These are phyloP conservation scores for Fonsecaea pugnacius DNA, from an alignment of 2,329 filamentous ascomycete species.

Conservation along the genomic window DNA sequence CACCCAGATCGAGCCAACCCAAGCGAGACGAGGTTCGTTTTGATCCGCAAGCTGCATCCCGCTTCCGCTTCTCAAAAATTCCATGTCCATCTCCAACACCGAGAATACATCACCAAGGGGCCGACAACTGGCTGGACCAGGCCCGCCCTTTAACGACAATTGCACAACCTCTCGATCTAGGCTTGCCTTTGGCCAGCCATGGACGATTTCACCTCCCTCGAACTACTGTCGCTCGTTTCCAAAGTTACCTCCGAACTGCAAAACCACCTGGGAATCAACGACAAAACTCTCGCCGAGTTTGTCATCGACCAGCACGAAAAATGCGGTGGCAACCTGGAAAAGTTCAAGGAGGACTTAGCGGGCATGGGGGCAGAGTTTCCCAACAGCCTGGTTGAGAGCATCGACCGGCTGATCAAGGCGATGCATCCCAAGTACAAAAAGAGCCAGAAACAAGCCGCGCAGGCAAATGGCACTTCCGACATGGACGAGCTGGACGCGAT, in stretches of 20 bases:
- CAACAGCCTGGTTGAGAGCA: conserved; percentile 82
- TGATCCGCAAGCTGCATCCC: conserved; percentile 6
- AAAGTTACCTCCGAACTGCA: conserved; percentile 93
- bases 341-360: conserved; percentile 77
- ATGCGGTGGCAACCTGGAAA: conserved; percentile 65
- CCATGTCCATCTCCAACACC: background rate
- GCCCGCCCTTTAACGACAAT: conserved; percentile 4
- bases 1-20: conserved; percentile 19
- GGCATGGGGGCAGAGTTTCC: conserved; percentile 82
- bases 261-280: conserved; percentile 87
- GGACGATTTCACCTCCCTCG: conserved; percentile 90
- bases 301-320: conserved; percentile 87
- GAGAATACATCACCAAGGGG: background rate
- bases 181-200: conserved; percentile 53
- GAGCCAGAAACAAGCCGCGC: conserved; percentile 48
- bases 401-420: conserved; percentile 83
- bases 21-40: conserved; percentile 17
- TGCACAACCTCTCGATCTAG: background rate
- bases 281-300: conserved; percentile 96
- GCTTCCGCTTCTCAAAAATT: conserved; percentile 6
- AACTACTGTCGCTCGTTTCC: conserved; percentile 89
- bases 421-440: conserved; percentile 92
- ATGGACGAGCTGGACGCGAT: conserved; percentile 52
- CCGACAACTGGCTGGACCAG: conserved; percentile 5
- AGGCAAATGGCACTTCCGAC: conserved; percentile 44